phyloP scores from a whole-genome alignment of 176 grass and related monocot genomes.

The Guadua angustifolia region DNA sequence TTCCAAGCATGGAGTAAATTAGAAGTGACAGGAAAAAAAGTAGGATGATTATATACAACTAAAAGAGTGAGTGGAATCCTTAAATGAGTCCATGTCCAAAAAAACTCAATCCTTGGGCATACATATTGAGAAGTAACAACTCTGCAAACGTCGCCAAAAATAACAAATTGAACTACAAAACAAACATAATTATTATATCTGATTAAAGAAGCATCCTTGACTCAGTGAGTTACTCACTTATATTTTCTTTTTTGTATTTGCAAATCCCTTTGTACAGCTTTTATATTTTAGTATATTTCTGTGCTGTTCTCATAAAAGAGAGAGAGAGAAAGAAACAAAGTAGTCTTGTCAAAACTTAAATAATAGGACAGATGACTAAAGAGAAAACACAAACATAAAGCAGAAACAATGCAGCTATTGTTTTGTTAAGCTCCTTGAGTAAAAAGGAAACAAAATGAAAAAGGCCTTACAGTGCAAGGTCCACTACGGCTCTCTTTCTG shows the following conservation, averaged over 20 bases:
- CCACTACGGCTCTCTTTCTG: constrained; percentile 85
- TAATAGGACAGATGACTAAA: constrained; percentile 9
- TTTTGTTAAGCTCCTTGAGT: constrained; percentile 35
- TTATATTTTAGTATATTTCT: background rate
- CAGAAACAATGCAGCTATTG: constrained; percentile 14
- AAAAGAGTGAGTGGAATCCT: background rate
- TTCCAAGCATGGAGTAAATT: background rate
- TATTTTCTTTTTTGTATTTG: background rate
- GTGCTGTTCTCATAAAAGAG: background rate
- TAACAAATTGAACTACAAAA: constrained; percentile 8
- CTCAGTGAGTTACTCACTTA: background rate
- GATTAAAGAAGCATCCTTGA: constrained; percentile 21
- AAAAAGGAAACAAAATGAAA: constrained; percentile 25
- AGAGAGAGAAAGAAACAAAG: background rate
- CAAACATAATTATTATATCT: constrained; percentile 19
- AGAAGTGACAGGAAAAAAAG: background rate
- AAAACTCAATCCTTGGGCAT: constrained; percentile 11
- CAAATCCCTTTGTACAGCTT: background rate
- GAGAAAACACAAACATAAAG: constrained; percentile 12
- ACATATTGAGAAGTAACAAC: constrained; percentile 24
- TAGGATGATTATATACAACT: background rate
- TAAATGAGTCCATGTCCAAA: constrained; percentile 10
- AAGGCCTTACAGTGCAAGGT: constrained; percentile 79
- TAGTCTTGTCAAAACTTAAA: background rate
- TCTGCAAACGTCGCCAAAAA: background rate